Evolutionary conservation across 2,329 filamentous ascomycete genomes (phyloP), one percentile per base, ranked within the genome.

Genomic region (Neospermospora avenae): DNA sequence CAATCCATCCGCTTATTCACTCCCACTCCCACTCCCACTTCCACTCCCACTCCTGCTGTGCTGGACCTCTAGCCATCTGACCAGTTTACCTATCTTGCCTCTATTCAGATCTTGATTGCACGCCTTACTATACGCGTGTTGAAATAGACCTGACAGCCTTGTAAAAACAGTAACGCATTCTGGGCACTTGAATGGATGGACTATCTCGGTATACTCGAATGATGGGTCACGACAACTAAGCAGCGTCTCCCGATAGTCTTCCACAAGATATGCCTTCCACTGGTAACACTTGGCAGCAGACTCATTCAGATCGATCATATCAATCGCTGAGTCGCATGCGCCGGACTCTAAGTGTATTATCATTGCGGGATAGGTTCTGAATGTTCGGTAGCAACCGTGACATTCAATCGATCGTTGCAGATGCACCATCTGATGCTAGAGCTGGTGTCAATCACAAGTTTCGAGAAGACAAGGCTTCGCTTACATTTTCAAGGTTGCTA

Each of bases 291-390:
- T 34, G 22, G 57, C 57, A 25, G 57, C 49, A 39, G 57, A 59
- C 37, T 53, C 16, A 59, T 59, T 59, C 25, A 59, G 39, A 54
- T 59, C 49, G 48, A 55, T 37, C 13, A 59, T 55, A 59, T 55
- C 28, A 46, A 59, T 54, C 39, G 18, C 24, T 11, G 54, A 56
- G 22, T 46, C 39, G 41, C 54, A 56, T 48, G 22, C 42, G 18
- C 54, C 41, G 24, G 54, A 56, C 31, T 56, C 41, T 46, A 56
- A 35, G 42, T 56, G 54, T 46, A 56, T 31, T 56, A 56, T 56
- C 22, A 56, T 56, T 31, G 22, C 41, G 28, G 39, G 39, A 46
- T 56, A 56, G 54, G 54, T 56, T 20, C 3, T 34, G 41, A 56
- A 56, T 46, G 6, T 56, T 56, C 24, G 24, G 54, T 46, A 37